Percentiles rank a stretch among this genome's conserved stretches.
Conservation (phyloP, 2,329 filamentous ascomycete genomes). For the Fusarium nematophilum region DNA sequence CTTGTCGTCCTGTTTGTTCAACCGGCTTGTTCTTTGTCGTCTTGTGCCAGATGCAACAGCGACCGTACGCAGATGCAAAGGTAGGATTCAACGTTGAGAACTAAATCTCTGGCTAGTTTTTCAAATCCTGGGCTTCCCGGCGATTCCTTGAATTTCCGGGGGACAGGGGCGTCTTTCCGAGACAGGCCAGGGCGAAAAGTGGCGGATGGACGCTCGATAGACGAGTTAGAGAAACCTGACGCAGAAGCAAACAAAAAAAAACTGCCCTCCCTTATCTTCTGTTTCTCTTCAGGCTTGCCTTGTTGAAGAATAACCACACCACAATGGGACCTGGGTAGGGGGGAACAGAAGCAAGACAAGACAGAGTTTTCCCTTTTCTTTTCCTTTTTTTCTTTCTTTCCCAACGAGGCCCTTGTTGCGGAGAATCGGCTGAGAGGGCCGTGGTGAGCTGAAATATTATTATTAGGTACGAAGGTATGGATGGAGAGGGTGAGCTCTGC, state of each 20-base stretch:
- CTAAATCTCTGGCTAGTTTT: constrained; percentile 30
- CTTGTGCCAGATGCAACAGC: constrained; percentile 7
- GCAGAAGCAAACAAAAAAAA: constrained; percentile 41
- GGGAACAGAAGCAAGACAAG: constrained; percentile 15
- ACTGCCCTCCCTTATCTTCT: constrained; percentile 14
- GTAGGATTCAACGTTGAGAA: background rate
- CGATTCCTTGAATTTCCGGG: constrained; percentile 15
- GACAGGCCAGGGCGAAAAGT: constrained; percentile 33
- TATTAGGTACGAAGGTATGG: background rate
- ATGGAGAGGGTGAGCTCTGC: no score
- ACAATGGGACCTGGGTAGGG: constrained; percentile 2
- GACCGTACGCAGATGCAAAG: constrained; percentile 1
- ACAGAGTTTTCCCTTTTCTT: background rate
- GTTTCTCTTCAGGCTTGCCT: background rate
- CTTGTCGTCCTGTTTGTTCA: background rate
- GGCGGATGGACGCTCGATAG: constrained; percentile 14
- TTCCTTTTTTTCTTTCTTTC: constrained; percentile 5
- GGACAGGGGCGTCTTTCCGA: constrained; percentile 26
- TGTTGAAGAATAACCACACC: background rate
- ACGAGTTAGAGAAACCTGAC: background rate
- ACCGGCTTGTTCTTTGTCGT: background rate
- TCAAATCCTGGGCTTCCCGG: constrained; percentile 5
- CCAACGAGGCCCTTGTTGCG: constrained; percentile 26
- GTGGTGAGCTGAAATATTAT: constrained; percentile 27
- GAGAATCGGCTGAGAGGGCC: constrained; percentile 34